Conservation (phyloP, 2,329 filamentous ascomycete genomes). For the Aspergillus terreus region DNA sequence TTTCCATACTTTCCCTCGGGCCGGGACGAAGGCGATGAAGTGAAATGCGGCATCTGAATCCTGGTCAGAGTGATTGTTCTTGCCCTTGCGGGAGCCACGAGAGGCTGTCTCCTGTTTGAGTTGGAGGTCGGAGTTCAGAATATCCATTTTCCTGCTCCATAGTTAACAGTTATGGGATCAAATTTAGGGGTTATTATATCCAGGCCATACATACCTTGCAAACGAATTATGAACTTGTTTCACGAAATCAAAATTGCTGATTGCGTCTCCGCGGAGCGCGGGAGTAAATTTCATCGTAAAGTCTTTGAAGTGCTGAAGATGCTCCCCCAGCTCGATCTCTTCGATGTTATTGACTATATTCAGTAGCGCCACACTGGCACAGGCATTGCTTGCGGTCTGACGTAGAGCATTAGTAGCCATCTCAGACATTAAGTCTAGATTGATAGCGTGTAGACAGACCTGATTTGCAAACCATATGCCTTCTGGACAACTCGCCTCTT, state of each 20-base stretch:
- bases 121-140: conserved; percentile 66
- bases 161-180: neutral
- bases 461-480: conserved; percentile 94
- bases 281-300: conserved; percentile 67
- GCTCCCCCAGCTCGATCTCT: conserved; percentile 63
- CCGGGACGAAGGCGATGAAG: conserved; percentile 84
- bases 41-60: conserved; percentile 68
- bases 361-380: conserved; percentile 85
- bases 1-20: conserved; percentile 74
- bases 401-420: conserved; percentile 4
- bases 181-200: neutral
- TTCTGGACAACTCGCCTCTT: conserved; percentile 55
- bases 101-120: conserved; percentile 48
- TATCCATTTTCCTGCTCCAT: conserved; percentile 63
- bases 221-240: conserved; percentile 85
- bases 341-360: conserved; percentile 89
- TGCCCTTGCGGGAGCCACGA: conserved; percentile 27
- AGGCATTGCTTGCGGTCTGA: conserved; percentile 76
- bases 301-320: conserved; percentile 68
- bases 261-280: conserved; percentile 68
- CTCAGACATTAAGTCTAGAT: neutral
- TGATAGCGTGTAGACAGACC: conserved; percentile 41
- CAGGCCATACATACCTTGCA: conserved; percentile 53
- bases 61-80: conserved; percentile 42
- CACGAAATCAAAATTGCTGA: conserved; percentile 72